Evolutionary conservation across 1,139 yeast species (phyloP).

Genomic region (Suhomyces coccinellae): DNA sequence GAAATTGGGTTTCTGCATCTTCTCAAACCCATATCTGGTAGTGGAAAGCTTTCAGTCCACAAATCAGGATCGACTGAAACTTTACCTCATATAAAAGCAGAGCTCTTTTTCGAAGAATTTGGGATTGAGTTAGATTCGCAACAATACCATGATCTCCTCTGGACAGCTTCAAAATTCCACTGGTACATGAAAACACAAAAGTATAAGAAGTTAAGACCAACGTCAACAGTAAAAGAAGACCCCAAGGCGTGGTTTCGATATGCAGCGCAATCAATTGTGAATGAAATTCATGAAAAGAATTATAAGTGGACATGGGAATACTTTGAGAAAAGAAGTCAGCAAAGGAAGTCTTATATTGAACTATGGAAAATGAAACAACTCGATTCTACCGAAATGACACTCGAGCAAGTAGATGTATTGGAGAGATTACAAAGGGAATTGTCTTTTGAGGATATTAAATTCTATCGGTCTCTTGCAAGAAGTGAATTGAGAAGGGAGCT

Average conservation of each 20-base stretch:
- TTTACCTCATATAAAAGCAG: slow-evolving; percentile 73
- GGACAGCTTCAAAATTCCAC: slow-evolving; percentile 80
- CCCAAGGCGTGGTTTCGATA: slow-evolving; percentile 83
- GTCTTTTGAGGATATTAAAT: slow-evolving; percentile 75
- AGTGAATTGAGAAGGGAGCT: slow-evolving; percentile 58
- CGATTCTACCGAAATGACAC: slow-evolving; percentile 24
- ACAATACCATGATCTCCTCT: slow-evolving; percentile 79
- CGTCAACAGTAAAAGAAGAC: slow-evolving; percentile 55
- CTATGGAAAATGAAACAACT: slow-evolving; percentile 62
- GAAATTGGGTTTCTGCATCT: slow-evolving; percentile 56
- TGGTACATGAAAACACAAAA: slow-evolving; percentile 76
- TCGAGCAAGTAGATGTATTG: slow-evolving; percentile 42
- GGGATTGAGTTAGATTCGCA: slow-evolving; percentile 80
- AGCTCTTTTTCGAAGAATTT: slow-evolving; percentile 82
- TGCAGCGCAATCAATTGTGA: slow-evolving; percentile 68
- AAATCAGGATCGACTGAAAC: slow-evolving; percentile 71
- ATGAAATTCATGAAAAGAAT: slow-evolving; percentile 79
- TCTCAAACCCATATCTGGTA: slow-evolving; percentile 85
- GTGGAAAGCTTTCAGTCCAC: slow-evolving; percentile 78
- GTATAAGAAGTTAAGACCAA: slow-evolving; percentile 72
- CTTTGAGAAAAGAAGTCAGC: slow-evolving; percentile 69
- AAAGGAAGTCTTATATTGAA: slow-evolving; percentile 65
- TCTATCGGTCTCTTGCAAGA: slow-evolving; percentile 81
- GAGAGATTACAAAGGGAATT: slow-evolving; percentile 58
- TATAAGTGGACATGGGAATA: slow-evolving; percentile 89